Percentiles rank a stretch among this genome's conserved stretches.
phyloP scores from a whole-genome alignment of 768 basidiomycete species.

The Lyophyllum semitale region DNA sequence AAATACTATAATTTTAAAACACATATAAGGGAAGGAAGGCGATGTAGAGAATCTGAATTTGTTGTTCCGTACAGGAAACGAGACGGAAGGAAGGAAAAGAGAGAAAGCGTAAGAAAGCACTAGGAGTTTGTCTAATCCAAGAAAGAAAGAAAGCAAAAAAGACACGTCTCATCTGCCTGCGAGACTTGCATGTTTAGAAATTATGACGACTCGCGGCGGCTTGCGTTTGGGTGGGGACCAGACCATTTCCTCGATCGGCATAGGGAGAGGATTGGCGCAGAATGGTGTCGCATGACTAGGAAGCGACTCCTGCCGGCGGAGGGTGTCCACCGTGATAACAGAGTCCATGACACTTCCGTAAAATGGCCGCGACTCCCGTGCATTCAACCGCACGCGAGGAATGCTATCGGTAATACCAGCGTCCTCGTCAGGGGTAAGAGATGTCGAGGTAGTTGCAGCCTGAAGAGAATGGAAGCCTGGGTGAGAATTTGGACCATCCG shows the following conservation, averaged over 20 bases:
- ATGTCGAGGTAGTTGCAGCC: constrained; percentile 17
- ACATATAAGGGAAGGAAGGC: neutral
- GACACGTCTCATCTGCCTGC: constrained; percentile 39
- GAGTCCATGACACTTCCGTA: constrained; percentile 25
- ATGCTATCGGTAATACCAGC: neutral
- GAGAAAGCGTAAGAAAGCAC: neutral
- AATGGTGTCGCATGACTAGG: constrained; percentile 21
- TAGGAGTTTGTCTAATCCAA: neutral
- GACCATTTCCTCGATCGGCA: constrained; percentile 56
- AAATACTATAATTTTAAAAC: constrained; percentile 2
- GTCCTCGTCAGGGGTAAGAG: constrained; percentile 19
- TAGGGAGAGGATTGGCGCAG: constrained; percentile 54
- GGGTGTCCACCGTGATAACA: constrained; percentile 2
- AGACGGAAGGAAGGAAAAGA: neutral
- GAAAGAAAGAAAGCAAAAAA: neutral
- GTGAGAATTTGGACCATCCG: constrained; percentile 7
- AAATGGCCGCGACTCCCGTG: constrained; percentile 5
- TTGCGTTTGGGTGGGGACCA: constrained; percentile 21
- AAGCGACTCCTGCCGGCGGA: neutral
- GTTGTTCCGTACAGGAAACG: neutral
- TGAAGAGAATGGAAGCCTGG: constrained; percentile 13
- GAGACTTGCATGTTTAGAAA: constrained; percentile 37
- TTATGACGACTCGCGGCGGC: constrained; percentile 23
- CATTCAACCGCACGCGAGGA: constrained; percentile 23
- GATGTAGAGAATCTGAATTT: neutral